Base-by-base conservation (phyloP, 148 eudicot genomes). In the Cornus suecica region DNA sequence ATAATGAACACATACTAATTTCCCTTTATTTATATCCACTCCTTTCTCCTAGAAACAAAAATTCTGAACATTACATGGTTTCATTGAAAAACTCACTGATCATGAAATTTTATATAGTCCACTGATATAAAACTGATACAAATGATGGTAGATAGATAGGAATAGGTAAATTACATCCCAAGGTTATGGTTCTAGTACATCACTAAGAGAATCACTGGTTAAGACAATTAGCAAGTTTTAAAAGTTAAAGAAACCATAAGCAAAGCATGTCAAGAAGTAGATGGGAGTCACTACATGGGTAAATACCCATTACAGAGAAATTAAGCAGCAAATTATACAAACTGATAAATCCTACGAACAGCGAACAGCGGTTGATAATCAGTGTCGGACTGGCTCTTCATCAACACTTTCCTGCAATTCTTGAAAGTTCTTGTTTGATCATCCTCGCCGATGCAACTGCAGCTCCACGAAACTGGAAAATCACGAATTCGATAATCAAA, bases 381-480 rank as follows among this genome's bases (percentile, higher is more conserved):
- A 9, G 30, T 66, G 14, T 20, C 63, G 22, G 14, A 8, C 32
- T 45, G 61, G 61, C 63, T 74, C 68, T 68, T 81, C 79, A 82
- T 81, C 79, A 82, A 31, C 77, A 75, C 45, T 74, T 77, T 73
- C 80, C 78, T 10, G 66, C 79, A 30, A 77, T 68, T 48, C 74
- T 79, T 66, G 78, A 78, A 58, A 86, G 89, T 23, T 80, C 76
- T 77, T 79, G 84, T 73, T 79, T 87, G 78, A 88, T 86, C 84
- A 86, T 84, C 61, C 69, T 74, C 41, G 83, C 84, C 22, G 90
- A 81, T 64, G 82, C 84, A 76, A 81, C 74, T 71, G 84, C 84
- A 30, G 78, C 78, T 87, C 85, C 83, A 61, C 82, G 76, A 34
- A 83, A 81, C 89, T 88, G 84, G 62, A 77, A 60, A 37, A 37